Evolutionary conservation across 2,329 filamentous ascomycete species (phyloP), one percentile per base, ranked within the genome.

Genomic region (Mariannaea sp.): DNA sequence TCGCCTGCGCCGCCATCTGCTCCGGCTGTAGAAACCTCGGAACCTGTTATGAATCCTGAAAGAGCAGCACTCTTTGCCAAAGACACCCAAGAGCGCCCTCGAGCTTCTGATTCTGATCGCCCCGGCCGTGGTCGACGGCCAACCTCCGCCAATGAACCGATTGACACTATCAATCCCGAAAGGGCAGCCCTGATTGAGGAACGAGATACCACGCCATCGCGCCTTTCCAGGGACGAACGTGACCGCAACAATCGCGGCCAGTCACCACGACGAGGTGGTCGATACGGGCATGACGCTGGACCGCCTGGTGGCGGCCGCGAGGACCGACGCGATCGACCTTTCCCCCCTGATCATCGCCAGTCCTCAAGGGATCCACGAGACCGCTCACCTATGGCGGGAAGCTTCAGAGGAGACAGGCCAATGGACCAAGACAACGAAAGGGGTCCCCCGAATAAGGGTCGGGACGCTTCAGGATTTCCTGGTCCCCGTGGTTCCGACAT

Each of bases 1-100:
- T 53, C 62, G 2, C 52, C 67, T 14, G 57, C 65, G n/a, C 55
- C 64, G 24, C 47, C 69, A n/a, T 65, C 73, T 2, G 42, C 70
- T 29, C 48, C 69, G 29, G 53, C 53, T 12, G 24, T 57, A 4
- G 65, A 68, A 4, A 38, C 61, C 4, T 65, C 71, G 14, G 81
- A 80, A 9, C 79, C 80, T 7, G 71, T 73, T 7, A 79, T 84
- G 61, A 83, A 84, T 55, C 80, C 82, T 1, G 80, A 82, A 45
- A 75, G 82, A 51, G 79, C 80, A 24, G 75, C 80, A 7, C 69
- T 81, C 5, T 76, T 82, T 45, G 72, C 73, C 1, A 61, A 74
- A 54, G 71, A 75, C 20, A 58, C 55, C 16, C 49, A 58, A 24
- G 66, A 69, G 17, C 61, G 66, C 22, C 27, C 59, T 24, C 65